Conservation (phyloP, 73 alveolate genomes). For the Paramecium tetraurelia region DNA sequence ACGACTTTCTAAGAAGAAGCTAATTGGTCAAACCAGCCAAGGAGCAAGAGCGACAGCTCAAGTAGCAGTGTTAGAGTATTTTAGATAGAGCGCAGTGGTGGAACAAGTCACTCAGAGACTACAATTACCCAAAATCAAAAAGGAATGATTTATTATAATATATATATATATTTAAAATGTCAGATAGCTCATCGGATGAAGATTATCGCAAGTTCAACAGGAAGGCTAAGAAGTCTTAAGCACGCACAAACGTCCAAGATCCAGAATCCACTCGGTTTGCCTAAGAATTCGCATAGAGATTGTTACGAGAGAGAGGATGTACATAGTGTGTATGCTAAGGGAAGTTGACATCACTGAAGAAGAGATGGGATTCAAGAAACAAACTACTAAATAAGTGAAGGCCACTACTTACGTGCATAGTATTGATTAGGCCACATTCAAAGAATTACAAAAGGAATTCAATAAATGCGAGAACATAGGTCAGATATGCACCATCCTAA, state of each 20-base stretch:
- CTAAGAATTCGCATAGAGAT: not conserved
- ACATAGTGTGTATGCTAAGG: not conserved
- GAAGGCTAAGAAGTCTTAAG: conserved; percentile 8
- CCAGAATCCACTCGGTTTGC: not conserved
- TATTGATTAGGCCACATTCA: conserved; percentile 4
- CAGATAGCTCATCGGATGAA: conserved; percentile 10
- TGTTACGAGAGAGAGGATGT: conserved; percentile 22
- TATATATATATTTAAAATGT: not conserved
- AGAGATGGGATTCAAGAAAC: not conserved
- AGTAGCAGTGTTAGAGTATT: not conserved
- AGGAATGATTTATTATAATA: not conserved
- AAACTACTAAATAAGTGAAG: not conserved
- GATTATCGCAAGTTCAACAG: conserved; percentile 23
- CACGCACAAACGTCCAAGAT: not conserved
- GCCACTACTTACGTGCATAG: not conserved
- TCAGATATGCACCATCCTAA: not conserved
- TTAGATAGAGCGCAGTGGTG: not conserved
- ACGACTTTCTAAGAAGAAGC: conserved; percentile 17
- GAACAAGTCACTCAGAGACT: conserved; percentile 41
- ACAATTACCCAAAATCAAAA: conserved; percentile 17
- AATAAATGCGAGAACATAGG: not conserved
- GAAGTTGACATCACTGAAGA: conserved; percentile 27
- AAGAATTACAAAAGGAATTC: conserved; percentile 12
- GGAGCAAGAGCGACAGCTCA: not conserved
- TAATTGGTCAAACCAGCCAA: not conserved